Percentiles rank a stretch among this genome's conserved stretches.
phyloP scores from a whole-genome alignment of 2,329 filamentous ascomycete genomes.

The Aspergillus fischeri region DNA sequence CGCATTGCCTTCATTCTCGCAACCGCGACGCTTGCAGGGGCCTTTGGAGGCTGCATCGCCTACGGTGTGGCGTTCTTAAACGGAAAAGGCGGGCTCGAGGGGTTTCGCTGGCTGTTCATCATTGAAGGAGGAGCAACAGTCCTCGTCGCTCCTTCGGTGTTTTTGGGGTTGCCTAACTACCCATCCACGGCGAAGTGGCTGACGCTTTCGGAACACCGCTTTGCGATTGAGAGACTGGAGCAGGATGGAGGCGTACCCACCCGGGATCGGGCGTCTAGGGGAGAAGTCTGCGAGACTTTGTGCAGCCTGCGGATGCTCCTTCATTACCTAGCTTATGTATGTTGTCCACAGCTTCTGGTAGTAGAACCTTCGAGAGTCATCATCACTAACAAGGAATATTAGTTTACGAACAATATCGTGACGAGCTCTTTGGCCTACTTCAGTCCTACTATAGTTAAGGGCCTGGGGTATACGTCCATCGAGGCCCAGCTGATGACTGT shows the following conservation, averaged over 20 bases:
- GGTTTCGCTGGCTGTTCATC: background rate
- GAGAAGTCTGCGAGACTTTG: background rate
- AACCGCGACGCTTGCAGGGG: background rate
- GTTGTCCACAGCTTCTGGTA: no score
- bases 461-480: background rate
- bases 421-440: background rate
- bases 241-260: no score
- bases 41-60: background rate
- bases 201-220: no score
- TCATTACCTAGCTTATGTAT: no score
- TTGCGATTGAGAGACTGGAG: no score
- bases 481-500: slow-evolving; percentile 2
- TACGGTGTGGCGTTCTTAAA: background rate
- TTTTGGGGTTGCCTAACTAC: background rate
- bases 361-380: no score
- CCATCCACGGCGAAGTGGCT: background rate
- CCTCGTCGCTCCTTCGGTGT: background rate
- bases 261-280: background rate
- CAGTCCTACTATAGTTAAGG: background rate
- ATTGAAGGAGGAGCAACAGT: background rate
- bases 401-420: no score
- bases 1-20: slow-evolving; percentile 3
- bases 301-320: no score
- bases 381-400: no score
- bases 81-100: background rate